These are phyloP conservation scores for Wickerhamomyces queroliae DNA, from an alignment of 805 yeast species.

Conservation along the genomic window DNA sequence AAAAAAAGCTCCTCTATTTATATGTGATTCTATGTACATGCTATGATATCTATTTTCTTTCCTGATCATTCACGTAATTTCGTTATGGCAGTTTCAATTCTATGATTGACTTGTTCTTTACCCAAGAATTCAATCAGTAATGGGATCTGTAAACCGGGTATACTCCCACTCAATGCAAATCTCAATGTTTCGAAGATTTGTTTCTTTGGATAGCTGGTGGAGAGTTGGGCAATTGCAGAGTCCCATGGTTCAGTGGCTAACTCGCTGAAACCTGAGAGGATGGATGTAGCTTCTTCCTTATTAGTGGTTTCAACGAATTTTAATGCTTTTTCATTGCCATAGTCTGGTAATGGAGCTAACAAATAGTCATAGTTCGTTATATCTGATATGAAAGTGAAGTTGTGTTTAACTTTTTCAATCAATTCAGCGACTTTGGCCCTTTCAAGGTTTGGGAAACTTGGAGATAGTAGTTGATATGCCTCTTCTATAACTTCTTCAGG, in stretches of 20 bases:
- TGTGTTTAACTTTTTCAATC: constrained; percentile 39
- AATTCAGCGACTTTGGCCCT: constrained; percentile 32
- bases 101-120: constrained; percentile 23
- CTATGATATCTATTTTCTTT: not conserved
- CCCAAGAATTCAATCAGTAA: constrained; percentile 54
- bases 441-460: constrained; percentile 13
- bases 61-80: not conserved
- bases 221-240: constrained; percentile 3
- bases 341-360: constrained; percentile 29
- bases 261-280: constrained; percentile 14
- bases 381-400: constrained; percentile 50
- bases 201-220: constrained; percentile 20
- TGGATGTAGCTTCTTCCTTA: constrained; percentile 2
- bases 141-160: constrained; percentile 65
- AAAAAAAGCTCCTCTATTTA: not conserved
- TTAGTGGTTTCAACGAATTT: constrained; percentile 24
- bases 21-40: not conserved
- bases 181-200: constrained; percentile 53
- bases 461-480: constrained; percentile 16
- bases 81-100: constrained; percentile 21
- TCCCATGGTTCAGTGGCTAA: constrained; percentile 1
- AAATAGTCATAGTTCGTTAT: constrained; percentile 45
- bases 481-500: constrained; percentile 32
- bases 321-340: constrained; percentile 21
- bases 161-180: constrained; percentile 63